phyloP scores from a whole-genome alignment of 192 early-diverging fungal species.

The Linnemannia zychae region DNA sequence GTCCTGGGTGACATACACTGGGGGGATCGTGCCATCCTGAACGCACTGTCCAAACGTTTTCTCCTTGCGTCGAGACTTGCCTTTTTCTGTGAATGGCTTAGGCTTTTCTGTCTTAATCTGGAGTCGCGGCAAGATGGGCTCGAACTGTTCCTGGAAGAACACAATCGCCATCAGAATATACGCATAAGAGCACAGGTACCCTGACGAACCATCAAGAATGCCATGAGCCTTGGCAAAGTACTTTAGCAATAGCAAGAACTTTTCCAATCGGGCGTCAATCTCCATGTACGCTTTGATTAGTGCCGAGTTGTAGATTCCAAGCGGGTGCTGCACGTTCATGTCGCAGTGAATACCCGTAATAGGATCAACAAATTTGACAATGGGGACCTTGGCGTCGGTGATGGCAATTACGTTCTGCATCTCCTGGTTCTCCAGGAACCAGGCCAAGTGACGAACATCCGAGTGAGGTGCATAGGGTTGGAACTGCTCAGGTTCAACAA shows the following conservation, averaged over 20 bases:
- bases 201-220: slow-evolving; percentile 37
- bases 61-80: not conserved
- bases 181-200: slow-evolving; percentile 43
- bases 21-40: not conserved
- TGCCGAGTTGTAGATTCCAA: slow-evolving; percentile 56
- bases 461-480: not conserved
- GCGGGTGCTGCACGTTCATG: slow-evolving; percentile 46
- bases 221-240: slow-evolving; percentile 41
- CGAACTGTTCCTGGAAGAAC: slow-evolving; percentile 34
- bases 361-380: slow-evolving; percentile 54
- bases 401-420: slow-evolving; percentile 41
- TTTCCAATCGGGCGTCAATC: slow-evolving; percentile 45
- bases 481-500: not conserved
- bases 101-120: slow-evolving; percentile 21
- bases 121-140: slow-evolving; percentile 39
- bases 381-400: slow-evolving; percentile 55
- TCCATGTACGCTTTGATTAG: slow-evolving; percentile 45
- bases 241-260: slow-evolving; percentile 51
- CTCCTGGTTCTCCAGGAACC: slow-evolving; percentile 12
- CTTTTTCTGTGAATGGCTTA: not conserved
- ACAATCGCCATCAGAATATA: slow-evolving; percentile 49
- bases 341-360: slow-evolving; percentile 38
- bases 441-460: slow-evolving; percentile 20
- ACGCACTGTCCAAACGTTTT: not conserved
- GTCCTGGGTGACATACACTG: slow-evolving; percentile 13